Base-by-base conservation (phyloP, 345 rosid genomes). In the Xanthoceras sorbifolium region DNA sequence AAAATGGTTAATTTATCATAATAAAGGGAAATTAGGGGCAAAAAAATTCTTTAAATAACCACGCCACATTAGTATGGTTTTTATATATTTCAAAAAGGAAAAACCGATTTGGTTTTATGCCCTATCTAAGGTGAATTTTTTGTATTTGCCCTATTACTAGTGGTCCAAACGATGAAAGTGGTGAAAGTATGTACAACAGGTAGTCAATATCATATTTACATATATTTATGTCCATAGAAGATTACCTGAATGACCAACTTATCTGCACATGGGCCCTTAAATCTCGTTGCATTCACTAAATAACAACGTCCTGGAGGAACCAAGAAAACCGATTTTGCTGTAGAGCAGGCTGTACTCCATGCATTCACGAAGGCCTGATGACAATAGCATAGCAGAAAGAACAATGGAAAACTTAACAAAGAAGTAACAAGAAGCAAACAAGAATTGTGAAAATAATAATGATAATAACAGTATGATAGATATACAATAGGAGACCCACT, bases 221-320 rank as follows among this genome's bases (percentile, higher is more conserved):
- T 48, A 29, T 32, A 34, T 31, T 25, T 18, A 32, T 9, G 17
- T 32, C 48, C n/a, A 2, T 32, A 28, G 28, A 11, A 74, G 9
- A 48, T 73, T 84, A 96, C 98, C 97, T 94, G 98, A 77, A 96
- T 83, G 73, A 90, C 74, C 77, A 94, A 80, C 69, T 65, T 88
- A 67, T 87, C 94, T 44, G 82, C 86, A 86, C 99, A 96, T 2
- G 99, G 98, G 54, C 99, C 99, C 73, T 72, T 86, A 76, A 96
- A 94, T 83, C 79, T 89, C 0, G 94, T 96, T 64, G 99, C 99
- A 28, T 86, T 92, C 22, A 96, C 97, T 77, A 92, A 77, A 78
- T 92, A 96, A 10, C 26, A 72, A 22, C 89, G 89, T 31, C 87
- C 97, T 40, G 84, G 85, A 44, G 98, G 99, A 79, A 96, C 93